Conservation (phyloP, 2,329 filamentous ascomycete genomes). For the Colletotrichum liriopes region DNA sequence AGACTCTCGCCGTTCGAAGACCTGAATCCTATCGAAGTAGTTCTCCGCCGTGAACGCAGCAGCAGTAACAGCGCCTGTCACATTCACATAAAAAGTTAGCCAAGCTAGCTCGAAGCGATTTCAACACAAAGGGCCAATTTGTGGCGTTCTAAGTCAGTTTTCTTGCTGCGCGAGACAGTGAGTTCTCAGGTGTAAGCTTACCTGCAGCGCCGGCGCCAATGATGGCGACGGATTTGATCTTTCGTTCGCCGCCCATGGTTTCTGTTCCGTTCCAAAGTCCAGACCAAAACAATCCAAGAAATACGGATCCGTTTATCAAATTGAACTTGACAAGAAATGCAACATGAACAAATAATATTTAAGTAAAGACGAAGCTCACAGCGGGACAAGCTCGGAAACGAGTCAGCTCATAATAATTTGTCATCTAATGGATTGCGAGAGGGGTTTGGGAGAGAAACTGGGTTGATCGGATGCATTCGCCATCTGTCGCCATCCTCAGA, state of each 20-base stretch:
- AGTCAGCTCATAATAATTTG: constrained; percentile 27
- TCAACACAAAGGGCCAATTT: background rate
- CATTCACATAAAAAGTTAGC: background rate
- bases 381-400: background rate
- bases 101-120: background rate
- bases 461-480: constrained; percentile 37
- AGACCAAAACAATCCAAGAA: background rate
- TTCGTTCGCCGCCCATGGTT: constrained; percentile 45
- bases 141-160: background rate
- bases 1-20: constrained; percentile 60
- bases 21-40: constrained; percentile 58
- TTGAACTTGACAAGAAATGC: background rate
- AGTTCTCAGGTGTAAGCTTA: constrained; percentile 40
- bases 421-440: constrained; percentile 23
- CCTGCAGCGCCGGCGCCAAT: constrained; percentile 62
- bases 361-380: background rate
- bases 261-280: background rate
- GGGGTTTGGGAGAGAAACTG: constrained; percentile 8
- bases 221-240: constrained; percentile 58
- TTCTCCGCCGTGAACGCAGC: constrained; percentile 63
- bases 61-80: constrained; percentile 62
- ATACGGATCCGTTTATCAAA: background rate
- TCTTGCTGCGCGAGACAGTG: no score
- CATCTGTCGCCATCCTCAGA: constrained; percentile 41
- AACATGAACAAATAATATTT: constrained; percentile 1